Evolutionary conservation across 768 basidiomycete genomes (phyloP).

Genomic region (Termitomyces sp.): DNA sequence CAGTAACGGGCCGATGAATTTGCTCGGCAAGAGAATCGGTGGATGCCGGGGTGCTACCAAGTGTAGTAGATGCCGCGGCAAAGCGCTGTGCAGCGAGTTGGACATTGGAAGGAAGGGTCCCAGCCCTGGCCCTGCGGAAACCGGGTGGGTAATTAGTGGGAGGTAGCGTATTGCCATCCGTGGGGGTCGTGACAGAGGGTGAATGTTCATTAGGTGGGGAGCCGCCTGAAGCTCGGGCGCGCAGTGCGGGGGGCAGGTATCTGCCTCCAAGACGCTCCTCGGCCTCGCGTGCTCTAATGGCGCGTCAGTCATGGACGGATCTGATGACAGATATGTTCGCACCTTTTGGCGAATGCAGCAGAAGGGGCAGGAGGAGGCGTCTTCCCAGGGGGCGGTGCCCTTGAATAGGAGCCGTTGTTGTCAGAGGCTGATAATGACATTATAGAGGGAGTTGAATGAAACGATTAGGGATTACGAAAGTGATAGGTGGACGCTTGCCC

Average conservation of each 20-base stretch:
- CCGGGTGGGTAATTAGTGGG: slow-evolving; percentile 78
- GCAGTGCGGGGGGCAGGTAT: slow-evolving; percentile 81
- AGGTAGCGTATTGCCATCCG: slow-evolving; percentile 55
- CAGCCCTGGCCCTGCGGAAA: slow-evolving; percentile 93
- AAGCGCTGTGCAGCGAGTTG: slow-evolving; percentile 82
- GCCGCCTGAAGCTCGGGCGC: slow-evolving; percentile 62
- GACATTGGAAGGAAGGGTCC: slow-evolving; percentile 95
- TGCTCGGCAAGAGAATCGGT: slow-evolving; percentile 42
- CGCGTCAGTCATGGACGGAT: slow-evolving; percentile 6
- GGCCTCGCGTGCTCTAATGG: slow-evolving; percentile 73
- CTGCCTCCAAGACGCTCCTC: slow-evolving; percentile 63
- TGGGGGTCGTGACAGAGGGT: slow-evolving; percentile 51
- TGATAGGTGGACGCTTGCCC: slow-evolving; percentile 28
- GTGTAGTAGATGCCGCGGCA: slow-evolving; percentile 59
- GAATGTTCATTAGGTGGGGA: slow-evolving; percentile 69
- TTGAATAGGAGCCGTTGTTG: slow-evolving; percentile 77
- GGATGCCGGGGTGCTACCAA: slow-evolving; percentile 40
- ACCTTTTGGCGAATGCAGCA: slow-evolving; percentile 88
- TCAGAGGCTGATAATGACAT: slow-evolving; percentile 90
- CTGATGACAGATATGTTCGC: slow-evolving; percentile 15
- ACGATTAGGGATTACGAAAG: slow-evolving; percentile 81
- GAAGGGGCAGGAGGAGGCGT: slow-evolving; percentile 89
- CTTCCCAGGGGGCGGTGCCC: slow-evolving; percentile 76
- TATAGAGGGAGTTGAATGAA: slow-evolving; percentile 61
- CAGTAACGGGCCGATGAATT: slow-evolving; percentile 45